A percentile compares a stretch with the other conserved stretches of the same genome.
These are phyloP conservation scores for Fusarium sp. DNA, from an alignment of 2,329 filamentous ascomycete genomes.

Conservation along the genomic window DNA sequence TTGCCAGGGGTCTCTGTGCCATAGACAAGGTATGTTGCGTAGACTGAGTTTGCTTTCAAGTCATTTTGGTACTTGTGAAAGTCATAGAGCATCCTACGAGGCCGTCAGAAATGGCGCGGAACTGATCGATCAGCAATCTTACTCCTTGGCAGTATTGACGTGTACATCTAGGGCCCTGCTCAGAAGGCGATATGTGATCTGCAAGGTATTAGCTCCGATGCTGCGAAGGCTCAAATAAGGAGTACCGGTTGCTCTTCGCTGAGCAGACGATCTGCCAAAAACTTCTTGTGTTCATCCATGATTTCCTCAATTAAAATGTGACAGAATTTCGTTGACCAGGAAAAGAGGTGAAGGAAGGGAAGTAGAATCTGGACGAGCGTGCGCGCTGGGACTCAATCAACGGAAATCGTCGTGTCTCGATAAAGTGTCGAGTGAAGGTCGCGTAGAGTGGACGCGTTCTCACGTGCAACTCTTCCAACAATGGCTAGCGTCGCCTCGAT, in stretches of 20 bases:
- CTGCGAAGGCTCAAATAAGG: not conserved
- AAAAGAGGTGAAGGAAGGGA: not conserved
- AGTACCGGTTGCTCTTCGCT: constrained; percentile 81
- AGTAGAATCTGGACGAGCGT: not conserved
- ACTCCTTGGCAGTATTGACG: constrained; percentile 92
- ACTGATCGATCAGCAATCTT: constrained; percentile 49
- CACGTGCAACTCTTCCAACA: constrained; percentile 49
- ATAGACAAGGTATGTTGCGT: constrained; percentile 92
- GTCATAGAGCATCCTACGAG: constrained; percentile 85
- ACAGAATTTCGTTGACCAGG: not conserved
- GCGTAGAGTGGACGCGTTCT: constrained; percentile 51
- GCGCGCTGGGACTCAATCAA: constrained; percentile 8
- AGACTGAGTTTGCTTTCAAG: constrained; percentile 82
- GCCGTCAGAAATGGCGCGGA: constrained; percentile 32
- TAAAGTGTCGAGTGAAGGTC: constrained; percentile 20
- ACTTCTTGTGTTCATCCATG: constrained; percentile 78
- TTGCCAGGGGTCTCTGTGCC: constrained; percentile 71
- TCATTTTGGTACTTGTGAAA: constrained; percentile 88
- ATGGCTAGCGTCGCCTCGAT: not conserved
- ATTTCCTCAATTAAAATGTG: not conserved
- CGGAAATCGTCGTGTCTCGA: constrained; percentile 24
- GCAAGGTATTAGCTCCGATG: constrained; percentile 34
- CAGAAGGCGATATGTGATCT: constrained; percentile 91
- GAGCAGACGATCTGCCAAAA: constrained; percentile 82
- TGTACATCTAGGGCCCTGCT: constrained; percentile 88